Base-by-base conservation (phyloP, 2,329 filamentous ascomycete species). In the Acrocalymma vagum region DNA sequence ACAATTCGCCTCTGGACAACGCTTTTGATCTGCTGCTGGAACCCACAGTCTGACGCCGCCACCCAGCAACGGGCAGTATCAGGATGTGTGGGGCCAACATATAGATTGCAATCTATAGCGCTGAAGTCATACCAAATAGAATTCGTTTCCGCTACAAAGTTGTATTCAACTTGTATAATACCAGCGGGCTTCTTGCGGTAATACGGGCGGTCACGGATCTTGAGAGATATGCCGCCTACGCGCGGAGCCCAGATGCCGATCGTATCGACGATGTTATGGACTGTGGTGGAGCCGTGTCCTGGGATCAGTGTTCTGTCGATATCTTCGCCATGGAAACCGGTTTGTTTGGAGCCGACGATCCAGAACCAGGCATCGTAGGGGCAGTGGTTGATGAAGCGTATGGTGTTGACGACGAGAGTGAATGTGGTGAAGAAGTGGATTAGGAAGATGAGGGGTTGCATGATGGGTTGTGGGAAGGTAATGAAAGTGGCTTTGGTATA, bases 101-200 rank as follows among this genome's bases (percentile, higher is more conserved):
- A 4, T 2, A 9, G 9, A 3, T 49, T 18, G 31, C 60, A 63
- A 41, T 58, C 45, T 15, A 62, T 48, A 34, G 42, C 40, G 24
- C 48, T 54, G 5, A 61, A 31, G 25, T 61, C 58, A 30, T 63
- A 62, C 49, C 49, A 62, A 11, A 58, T 11, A 3, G 14, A 18
- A n/a, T 43, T 31, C 8, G 11, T 39, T 9, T 14, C 26, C 5
- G 38, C 29, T 18, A 53, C 39, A 6, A 55, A 29, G 22, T 56
- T 29, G 39, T 62, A 62, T 32, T 63, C 58, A 2, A 55, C 36
- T 27, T 63, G 58, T 1, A 60, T 31, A 31, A 62, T 60, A 2
- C 58, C 56, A 3, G 48, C 49, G 3, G 57, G 53, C 2, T 40
- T 45, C 6, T 33, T 24, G 2, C 33, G 17, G 15, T 61, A 60